Base-by-base conservation (phyloP, 1,284 basidiomycete species). In the Tausonia pullulans region DNA sequence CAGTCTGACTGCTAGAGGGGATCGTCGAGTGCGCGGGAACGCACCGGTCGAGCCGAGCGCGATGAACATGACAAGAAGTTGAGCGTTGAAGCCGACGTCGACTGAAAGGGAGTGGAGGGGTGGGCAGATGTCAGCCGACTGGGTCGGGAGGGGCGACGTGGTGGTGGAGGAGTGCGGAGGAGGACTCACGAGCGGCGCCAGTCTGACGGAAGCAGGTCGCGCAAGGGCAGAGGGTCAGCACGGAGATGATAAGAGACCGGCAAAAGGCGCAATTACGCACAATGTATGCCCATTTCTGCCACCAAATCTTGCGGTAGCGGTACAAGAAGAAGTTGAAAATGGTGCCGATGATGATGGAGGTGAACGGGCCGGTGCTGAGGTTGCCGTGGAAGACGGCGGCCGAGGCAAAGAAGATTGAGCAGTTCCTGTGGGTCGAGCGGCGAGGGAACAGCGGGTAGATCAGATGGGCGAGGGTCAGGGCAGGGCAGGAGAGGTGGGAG, bases 61-160 rank as follows among this genome's bases (percentile, higher is more conserved):
- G 58, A 69, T 58, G 63, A 69, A 69, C 61, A 68, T 68, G 64
- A 69, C 67, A 16, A 69, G 51, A 50, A 69, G 57, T 54, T 68
- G 67, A 49, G 59, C 49, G 66, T 69, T 69, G 59, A 68, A 69
- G 5, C 68, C 67, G 7, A 62, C 64, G 48, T 69, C 68, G 50
- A 63, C 65, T 63, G 54, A 39, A 39, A 6, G 59, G 60, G 39
- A n/a, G 39, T 13, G 43, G 43, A 39, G n/a, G 14, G 44, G 27
- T 14, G 13, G 9, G 45, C 13, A 57, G 13, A n/a, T 14, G 50
- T 57, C n/a, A 54, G 54, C 7, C 6, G 39, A 43, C 8, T 11
- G 39, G 5, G 39, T 4, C 40, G 54, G 5, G 40, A 43, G 43
- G 16, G 51, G 51, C 5, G 16, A 11, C 27, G 27, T 27, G 27